These are phyloP conservation scores for Xanthoconium stramineum DNA, from an alignment of 768 basidiomycete genomes.

Conservation along the genomic window DNA sequence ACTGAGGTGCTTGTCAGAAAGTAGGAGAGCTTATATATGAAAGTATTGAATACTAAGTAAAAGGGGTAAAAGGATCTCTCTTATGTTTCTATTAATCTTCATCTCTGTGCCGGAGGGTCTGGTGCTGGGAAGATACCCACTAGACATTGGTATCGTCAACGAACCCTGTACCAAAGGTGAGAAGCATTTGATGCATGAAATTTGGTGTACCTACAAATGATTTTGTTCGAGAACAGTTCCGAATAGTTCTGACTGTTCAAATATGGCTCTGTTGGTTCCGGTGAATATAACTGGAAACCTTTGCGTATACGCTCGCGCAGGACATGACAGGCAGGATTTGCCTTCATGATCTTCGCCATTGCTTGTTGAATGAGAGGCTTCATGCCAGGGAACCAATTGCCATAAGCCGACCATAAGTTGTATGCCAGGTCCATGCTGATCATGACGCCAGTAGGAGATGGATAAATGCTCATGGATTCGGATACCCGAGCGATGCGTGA, in stretches of 20 bases:
- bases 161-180: conserved; percentile 62
- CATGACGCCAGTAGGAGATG: conserved; percentile 97
- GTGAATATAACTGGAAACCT: conserved; percentile 96
- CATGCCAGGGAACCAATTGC: conserved; percentile 99
- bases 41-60: too few relatives aligned
- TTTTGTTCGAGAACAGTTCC: conserved; percentile 96
- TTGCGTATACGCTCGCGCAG: conserved; percentile 98
- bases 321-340: conserved; percentile 96
- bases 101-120: too few relatives aligned
- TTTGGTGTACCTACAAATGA: conserved; percentile 65
- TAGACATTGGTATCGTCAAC: conserved; percentile 99
- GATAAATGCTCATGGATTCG: conserved; percentile 98
- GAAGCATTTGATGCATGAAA: background rate
- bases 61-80: too few relatives aligned
- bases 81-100: too few relatives aligned
- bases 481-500: conserved; percentile 54
- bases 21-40: too few relatives aligned
- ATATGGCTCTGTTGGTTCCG: conserved; percentile 98
- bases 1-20: too few relatives aligned
- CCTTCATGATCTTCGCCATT: conserved; percentile 99
- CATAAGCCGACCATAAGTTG: conserved; percentile 97
- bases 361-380: conserved; percentile 98
- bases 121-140: too few relatives aligned
- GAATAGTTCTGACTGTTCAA: conserved; percentile 98
- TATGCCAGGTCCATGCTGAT: conserved; percentile 99